Evolutionary conservation across 148 eudicot genomes (phyloP).

Genomic region (Arbutus unedo): DNA sequence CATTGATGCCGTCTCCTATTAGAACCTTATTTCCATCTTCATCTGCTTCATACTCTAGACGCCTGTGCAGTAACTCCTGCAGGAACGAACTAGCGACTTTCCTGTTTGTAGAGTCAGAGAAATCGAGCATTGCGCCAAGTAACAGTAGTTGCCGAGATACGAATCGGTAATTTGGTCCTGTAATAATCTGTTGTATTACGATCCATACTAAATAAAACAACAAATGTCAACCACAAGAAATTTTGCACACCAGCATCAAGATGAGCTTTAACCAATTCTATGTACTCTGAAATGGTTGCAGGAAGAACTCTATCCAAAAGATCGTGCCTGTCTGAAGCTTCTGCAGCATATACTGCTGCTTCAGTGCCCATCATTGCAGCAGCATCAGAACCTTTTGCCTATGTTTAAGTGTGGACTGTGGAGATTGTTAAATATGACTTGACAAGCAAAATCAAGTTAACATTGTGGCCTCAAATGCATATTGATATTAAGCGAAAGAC

Average conservation of each 20-base stretch:
- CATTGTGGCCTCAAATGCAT: not conserved
- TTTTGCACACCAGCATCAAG: slow-evolving; percentile 68
- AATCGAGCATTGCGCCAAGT: slow-evolving; percentile 88
- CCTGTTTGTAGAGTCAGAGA: slow-evolving; percentile 78
- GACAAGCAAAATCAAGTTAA: not conserved
- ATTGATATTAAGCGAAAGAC: not conserved
- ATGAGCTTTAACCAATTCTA: slow-evolving; percentile 74
- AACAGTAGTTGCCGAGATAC: slow-evolving; percentile 79
- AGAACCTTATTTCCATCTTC: slow-evolving; percentile 54
- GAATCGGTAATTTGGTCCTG: slow-evolving; percentile 78
- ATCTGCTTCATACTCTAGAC: slow-evolving; percentile 69
- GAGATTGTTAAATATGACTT: not conserved
- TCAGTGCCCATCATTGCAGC: slow-evolving; percentile 83
- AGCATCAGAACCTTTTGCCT: slow-evolving; percentile 96
- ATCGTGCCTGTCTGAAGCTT: slow-evolving; percentile 83
- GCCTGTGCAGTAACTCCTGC: slow-evolving; percentile 52
- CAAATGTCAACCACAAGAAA: slow-evolving; percentile 3
- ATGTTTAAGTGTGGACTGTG: slow-evolving; percentile 14
- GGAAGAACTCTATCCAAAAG: slow-evolving; percentile 86
- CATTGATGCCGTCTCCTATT: slow-evolving; percentile 86
- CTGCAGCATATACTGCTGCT: slow-evolving; percentile 94
- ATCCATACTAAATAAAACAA: slow-evolving; percentile 8
- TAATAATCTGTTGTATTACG: slow-evolving; percentile 19
- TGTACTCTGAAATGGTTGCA: slow-evolving; percentile 67
- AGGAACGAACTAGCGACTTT: slow-evolving; percentile 69